A percentile compares a stretch with the other conserved stretches of the same genome.
These are phyloP conservation scores for Kernera saxatilis DNA, from an alignment of 345 rosid species.

Conservation along the genomic window DNA sequence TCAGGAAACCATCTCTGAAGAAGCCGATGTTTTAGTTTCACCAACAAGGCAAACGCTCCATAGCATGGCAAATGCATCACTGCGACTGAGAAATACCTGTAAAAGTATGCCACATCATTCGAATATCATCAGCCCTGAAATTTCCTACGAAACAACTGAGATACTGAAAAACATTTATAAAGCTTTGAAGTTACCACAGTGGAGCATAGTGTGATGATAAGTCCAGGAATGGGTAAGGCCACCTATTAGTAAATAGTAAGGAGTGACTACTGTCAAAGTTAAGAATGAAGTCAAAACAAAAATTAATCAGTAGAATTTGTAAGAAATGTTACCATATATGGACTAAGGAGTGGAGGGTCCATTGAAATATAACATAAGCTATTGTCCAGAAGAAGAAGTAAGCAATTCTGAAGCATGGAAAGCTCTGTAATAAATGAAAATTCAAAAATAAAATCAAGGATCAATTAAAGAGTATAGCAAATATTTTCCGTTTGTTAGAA, in stretches of 20 bases:
- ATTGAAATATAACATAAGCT: slow-evolving; percentile 72
- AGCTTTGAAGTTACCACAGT: slow-evolving; percentile 49
- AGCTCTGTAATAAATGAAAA: slow-evolving; percentile 48
- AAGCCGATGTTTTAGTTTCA: slow-evolving; percentile 65
- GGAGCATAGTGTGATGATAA: slow-evolving; percentile 82
- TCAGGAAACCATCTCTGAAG: slow-evolving; percentile 68
- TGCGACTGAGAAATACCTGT: slow-evolving; percentile 82
- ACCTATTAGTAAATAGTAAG: slow-evolving; percentile 46
- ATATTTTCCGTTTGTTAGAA: background rate
- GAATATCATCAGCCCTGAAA: background rate
- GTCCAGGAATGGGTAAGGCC: slow-evolving; percentile 98
- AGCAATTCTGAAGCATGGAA: slow-evolving; percentile 83
- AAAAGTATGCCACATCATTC: background rate
- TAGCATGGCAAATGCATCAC: slow-evolving; percentile 91
- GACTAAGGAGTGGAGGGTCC: slow-evolving; percentile 74
- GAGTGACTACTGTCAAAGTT: background rate
- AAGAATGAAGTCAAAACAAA: background rate
- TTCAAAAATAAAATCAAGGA: background rate
- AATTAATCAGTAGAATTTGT: background rate
- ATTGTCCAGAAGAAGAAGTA: slow-evolving; percentile 88
- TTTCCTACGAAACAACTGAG: background rate
- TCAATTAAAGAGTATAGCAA: background rate
- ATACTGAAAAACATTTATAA: background rate
- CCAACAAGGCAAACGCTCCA: slow-evolving; percentile 47
- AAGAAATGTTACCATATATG: slow-evolving; percentile 48